Conservation (phyloP, 1,284 basidiomycete species). For the Cutaneotrichosporon cavernicola region DNA sequence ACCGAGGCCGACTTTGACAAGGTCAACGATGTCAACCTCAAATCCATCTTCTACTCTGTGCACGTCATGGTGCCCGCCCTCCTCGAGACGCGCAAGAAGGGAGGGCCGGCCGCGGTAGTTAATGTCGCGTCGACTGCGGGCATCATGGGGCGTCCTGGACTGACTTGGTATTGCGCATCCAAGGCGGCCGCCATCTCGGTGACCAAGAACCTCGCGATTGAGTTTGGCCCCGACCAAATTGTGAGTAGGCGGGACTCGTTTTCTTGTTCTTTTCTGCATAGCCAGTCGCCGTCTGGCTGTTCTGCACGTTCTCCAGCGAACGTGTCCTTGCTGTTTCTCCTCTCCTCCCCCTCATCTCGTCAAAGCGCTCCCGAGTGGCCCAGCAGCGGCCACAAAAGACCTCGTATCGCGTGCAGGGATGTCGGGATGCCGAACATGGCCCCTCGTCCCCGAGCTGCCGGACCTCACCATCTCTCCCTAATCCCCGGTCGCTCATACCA, state of each 20-base stretch:
- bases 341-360: too few species aligned
- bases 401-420: too few species aligned
- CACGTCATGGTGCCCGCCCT: slow-evolving; percentile 24
- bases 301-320: too few species aligned
- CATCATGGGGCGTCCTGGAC: slow-evolving; percentile 25
- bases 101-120: slow-evolving; percentile 20
- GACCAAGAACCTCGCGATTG: slow-evolving; percentile 26
- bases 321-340: too few species aligned
- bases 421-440: too few species aligned
- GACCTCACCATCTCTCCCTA: not conserved
- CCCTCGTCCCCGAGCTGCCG: not conserved
- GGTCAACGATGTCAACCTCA: slow-evolving; percentile 26
- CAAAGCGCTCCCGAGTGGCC: too few species aligned
- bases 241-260: not conserved
- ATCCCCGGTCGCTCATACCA: not conserved
- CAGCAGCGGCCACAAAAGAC: too few species aligned
- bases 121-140: slow-evolving; percentile 24
- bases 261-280: too few species aligned
- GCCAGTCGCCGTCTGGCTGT: too few species aligned
- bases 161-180: slow-evolving; percentile 26
- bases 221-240: slow-evolving; percentile 26
- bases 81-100: slow-evolving; percentile 14
- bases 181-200: slow-evolving; percentile 21
- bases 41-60: slow-evolving; percentile 23
- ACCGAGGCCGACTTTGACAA: slow-evolving; percentile 25